Conservation (phyloP, 2,329 filamentous ascomycete genomes). For the Bimuria novae-zelandiae region DNA sequence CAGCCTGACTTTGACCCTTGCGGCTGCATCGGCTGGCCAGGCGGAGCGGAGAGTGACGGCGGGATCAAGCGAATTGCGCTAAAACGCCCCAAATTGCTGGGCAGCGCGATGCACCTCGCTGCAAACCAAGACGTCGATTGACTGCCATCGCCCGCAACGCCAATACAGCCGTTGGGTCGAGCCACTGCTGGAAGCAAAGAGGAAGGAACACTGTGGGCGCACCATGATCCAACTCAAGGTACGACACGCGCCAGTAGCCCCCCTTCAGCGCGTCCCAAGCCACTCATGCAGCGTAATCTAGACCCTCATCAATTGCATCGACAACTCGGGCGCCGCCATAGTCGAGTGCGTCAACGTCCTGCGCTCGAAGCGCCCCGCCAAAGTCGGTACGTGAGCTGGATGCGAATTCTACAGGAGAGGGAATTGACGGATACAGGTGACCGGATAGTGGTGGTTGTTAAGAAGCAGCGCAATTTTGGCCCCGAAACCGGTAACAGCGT, state of each 20-base stretch:
- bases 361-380: constrained; percentile 84
- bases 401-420: not conserved
- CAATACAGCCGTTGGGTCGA: not conserved
- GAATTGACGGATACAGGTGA: constrained; percentile 66
- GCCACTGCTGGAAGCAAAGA: not conserved
- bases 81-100: constrained; percentile 2
- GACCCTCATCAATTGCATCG: constrained; percentile 99
- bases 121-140: constrained; percentile 9
- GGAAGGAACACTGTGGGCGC: no score
- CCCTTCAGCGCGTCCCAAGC: constrained; percentile 11
- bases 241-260: constrained; percentile 11
- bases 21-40: constrained; percentile 10
- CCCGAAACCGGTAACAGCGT: constrained; percentile 73
- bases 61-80: constrained; percentile 7
- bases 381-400: constrained; percentile 72
- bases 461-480: constrained; percentile 85
- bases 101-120: not conserved
- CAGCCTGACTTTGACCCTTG: constrained; percentile 12
- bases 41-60: constrained; percentile 4
- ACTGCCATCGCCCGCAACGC: constrained; percentile 8
- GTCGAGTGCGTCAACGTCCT: constrained; percentile 96
- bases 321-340: constrained; percentile 97
- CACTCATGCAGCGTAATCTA: constrained; percentile 61
- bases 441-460: constrained; percentile 94
- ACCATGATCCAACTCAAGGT: constrained; percentile 50